Conservation (phyloP, 2,329 filamentous ascomycete species). For the Colletotrichum salicis region DNA sequence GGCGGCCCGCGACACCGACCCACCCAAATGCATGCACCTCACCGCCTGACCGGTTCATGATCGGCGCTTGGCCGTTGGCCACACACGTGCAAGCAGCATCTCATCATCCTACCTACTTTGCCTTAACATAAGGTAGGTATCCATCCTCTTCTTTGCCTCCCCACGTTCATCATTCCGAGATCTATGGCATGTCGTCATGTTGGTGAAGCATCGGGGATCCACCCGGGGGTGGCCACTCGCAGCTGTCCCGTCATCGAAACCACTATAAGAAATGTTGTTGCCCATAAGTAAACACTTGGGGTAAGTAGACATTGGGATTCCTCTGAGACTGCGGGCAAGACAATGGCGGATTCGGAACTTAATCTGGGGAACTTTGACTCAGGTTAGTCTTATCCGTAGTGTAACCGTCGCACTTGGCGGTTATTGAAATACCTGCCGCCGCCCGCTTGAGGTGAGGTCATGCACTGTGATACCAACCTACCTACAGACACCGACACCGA, state of each 20-base stretch:
- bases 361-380: not conserved
- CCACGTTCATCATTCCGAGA: not conserved
- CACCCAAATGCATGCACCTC: conserved; percentile 14
- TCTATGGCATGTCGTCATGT: conserved; percentile 5
- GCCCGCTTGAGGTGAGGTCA: not conserved
- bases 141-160: not conserved
- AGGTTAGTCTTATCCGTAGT: not conserved
- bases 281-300: not conserved
- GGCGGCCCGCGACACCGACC: conserved; percentile 5
- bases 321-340: not conserved
- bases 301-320: not conserved
- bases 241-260: no score
- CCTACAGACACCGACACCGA: no score
- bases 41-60: conserved; percentile 21
- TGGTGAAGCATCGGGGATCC: not conserved
- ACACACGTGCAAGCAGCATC: not conserved
- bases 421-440: not conserved
- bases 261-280: no score
- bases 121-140: no score
- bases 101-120: not conserved
- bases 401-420: conserved; percentile 5
- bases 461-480: not conserved
- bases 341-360: conserved; percentile 8
- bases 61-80: conserved; percentile 8
- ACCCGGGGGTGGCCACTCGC: not conserved